Evolutionary conservation across 331 rosid genomes (phyloP).

Genomic region (Stylosanthes scabra): DNA sequence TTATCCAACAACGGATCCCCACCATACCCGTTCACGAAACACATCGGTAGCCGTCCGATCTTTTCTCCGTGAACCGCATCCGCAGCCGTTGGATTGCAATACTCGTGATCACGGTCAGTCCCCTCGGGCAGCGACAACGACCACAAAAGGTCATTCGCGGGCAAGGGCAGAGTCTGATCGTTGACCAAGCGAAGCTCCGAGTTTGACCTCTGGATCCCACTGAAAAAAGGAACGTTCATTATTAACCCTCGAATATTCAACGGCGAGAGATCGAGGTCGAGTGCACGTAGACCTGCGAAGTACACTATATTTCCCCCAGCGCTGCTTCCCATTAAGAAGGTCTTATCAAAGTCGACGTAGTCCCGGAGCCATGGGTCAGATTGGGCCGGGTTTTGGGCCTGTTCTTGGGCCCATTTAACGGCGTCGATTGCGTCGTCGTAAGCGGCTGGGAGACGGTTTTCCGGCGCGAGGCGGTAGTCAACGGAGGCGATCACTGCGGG

Average conservation of each 20-base stretch:
- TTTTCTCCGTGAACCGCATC: conserved; percentile 14
- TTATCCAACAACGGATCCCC: conserved; percentile 76
- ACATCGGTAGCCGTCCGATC: conserved; percentile 63
- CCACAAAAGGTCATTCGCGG: conserved; percentile 71
- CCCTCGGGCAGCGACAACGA: conserved; percentile 57
- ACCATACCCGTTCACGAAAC: conserved; percentile 53
- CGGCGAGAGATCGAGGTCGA: conserved; percentile 55
- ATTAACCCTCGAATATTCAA: conserved; percentile 57
- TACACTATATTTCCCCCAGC: conserved; percentile 67
- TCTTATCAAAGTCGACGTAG: conserved; percentile 52
- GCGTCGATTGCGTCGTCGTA: conserved; percentile 76
- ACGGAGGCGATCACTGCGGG: conserved; percentile 61
- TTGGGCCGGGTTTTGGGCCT: conserved; percentile 18
- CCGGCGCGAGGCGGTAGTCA: conserved; percentile 82
- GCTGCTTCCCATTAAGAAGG: conserved; percentile 66
- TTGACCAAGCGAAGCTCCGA: conserved; percentile 53
- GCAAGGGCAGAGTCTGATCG: conserved; percentile 58
- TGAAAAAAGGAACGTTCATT: conserved; percentile 55
- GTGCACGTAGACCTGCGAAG: conserved; percentile 59
- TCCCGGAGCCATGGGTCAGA: conserved; percentile 63
- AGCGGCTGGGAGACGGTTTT: conserved; percentile 89
- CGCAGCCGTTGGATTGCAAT: conserved; percentile 52
- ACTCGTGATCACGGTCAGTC: conserved; percentile 68
- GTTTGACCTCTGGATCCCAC: conserved; percentile 57
- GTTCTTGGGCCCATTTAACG: conserved; percentile 51